Percentiles rank a stretch among this genome's conserved stretches.
Evolutionary conservation across 2,329 filamentous ascomycete genomes (phyloP).

Genomic region (Alternaria burnsii): DNA sequence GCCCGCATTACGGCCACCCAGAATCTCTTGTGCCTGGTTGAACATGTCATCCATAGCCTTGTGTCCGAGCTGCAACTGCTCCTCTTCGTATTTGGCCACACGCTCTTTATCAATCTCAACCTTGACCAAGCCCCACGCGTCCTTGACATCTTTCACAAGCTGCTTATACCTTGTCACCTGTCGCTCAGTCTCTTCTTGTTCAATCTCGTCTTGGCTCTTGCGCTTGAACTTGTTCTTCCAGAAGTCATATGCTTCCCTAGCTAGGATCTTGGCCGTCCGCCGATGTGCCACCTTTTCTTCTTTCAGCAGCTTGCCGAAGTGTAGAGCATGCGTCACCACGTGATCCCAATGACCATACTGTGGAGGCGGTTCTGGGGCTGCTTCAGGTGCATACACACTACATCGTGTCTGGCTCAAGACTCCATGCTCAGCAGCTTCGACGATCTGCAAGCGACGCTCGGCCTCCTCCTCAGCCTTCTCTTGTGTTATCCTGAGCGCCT

Average conservation of each 20-base stretch:
- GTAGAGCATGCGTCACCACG: slow-evolving; percentile 77
- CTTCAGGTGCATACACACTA: slow-evolving; percentile 76
- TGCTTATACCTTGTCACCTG: slow-evolving; percentile 75
- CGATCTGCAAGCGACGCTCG: slow-evolving; percentile 71
- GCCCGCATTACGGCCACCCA: slow-evolving; percentile 40
- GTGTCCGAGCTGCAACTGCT: slow-evolving; percentile 64
- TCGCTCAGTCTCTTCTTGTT: slow-evolving; percentile 76
- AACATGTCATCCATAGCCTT: slow-evolving; percentile 78
- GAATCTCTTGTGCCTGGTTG: slow-evolving; percentile 68
- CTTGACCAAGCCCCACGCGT: slow-evolving; percentile 67
- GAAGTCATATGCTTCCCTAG: slow-evolving; percentile 78
- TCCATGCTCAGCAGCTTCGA: slow-evolving; percentile 76
- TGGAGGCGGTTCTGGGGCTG: slow-evolving; percentile 74
- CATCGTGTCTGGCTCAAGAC: slow-evolving; percentile 77
- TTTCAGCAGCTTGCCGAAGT: slow-evolving; percentile 81
- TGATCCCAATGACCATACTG: slow-evolving; percentile 92
- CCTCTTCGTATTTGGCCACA: slow-evolving; percentile 66
- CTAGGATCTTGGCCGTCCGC: slow-evolving; percentile 78
- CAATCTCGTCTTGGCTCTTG: slow-evolving; percentile 73
- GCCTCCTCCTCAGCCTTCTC: slow-evolving; percentile 67
- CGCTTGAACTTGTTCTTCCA: slow-evolving; percentile 72
- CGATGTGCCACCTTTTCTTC: slow-evolving; percentile 82
- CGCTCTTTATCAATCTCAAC: slow-evolving; percentile 66
- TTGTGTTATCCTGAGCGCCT: slow-evolving; percentile 45
- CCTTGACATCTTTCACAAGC: slow-evolving; percentile 70